Evolutionary conservation across 2,329 filamentous ascomycete genomes (phyloP).

Genomic region (Macrophomina tecta): DNA sequence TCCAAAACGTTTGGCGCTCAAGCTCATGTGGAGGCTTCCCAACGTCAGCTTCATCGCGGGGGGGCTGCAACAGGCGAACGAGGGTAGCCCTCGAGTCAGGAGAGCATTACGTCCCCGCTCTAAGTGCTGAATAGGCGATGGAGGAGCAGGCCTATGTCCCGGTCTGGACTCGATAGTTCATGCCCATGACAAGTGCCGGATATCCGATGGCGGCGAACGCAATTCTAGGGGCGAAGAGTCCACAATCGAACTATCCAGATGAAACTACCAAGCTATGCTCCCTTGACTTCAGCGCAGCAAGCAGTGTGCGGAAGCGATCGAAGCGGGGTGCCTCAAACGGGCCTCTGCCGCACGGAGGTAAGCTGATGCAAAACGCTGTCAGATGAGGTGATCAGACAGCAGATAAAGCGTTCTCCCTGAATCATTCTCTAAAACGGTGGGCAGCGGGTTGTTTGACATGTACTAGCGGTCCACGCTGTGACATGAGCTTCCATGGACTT

Average conservation of each 20-base stretch:
- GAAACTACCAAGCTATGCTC: not conserved
- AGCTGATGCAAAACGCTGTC: no score
- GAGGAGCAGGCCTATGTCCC: not conserved
- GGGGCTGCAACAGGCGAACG: not conserved
- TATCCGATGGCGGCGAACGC: not conserved
- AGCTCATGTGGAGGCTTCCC: not conserved
- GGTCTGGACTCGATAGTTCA: not conserved
- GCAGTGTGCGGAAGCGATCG: no score
- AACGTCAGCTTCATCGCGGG: not conserved
- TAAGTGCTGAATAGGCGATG: not conserved
- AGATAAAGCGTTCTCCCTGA: no score
- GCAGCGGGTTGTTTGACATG: no score
- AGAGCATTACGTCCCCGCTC: not conserved
- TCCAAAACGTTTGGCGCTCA: not conserved
- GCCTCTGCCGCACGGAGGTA: no score
- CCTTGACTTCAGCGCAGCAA: not conserved
- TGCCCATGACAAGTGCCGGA: constrained; percentile 8
- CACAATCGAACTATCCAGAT: not conserved
- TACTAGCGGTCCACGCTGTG: no score
- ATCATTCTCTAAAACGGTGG: no score
- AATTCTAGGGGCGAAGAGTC: not conserved
- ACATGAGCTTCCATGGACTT: no score
- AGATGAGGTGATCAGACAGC: no score
- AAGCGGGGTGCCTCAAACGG: no score
- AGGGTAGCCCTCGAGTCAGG: constrained; percentile 10